Base-by-base conservation (phyloP, 2,329 filamentous ascomycete species). In the Aureobasidium sp. region DNA sequence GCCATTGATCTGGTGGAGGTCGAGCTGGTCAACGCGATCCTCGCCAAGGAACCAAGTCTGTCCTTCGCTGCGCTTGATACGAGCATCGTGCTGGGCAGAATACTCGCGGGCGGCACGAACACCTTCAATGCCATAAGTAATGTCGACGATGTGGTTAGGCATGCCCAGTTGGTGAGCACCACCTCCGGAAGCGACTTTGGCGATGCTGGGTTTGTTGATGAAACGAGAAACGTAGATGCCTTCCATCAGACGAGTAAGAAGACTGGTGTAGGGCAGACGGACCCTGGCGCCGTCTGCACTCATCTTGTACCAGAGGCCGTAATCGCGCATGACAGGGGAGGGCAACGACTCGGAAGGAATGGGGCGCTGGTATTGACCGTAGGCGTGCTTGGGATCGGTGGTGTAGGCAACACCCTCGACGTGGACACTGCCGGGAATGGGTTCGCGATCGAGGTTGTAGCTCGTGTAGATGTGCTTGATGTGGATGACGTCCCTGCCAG, bases 31-130 rank as follows among this genome's bases (percentile, higher is more conserved):
- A 0, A 78, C 77, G 1, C 83, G 76, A 23, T 74, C 74, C 57
- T 85, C 82, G 0, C 76, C 81, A 78, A 80, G 84, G 67, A 79
- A 83, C 82, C 82, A 85, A 0, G 71, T 69, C 27, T 77, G 74
- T 15, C 72, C 75, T 35, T n/a, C 4, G 4, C 25, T 13, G 9
- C 64, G 40, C 6, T 40, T 29, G 7, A 38, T 51, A 29, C 51
- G 62, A 29, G 84, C 81, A 61, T 85, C 80, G 17, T 75, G 70
- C 13, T 72, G 63, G 0, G 69, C 66, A 1, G 79, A 77, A 65
- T 76, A 84, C 0, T 68, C 64, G 1, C 82, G 76, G 0, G 75
- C 80, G n/a, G 73, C 70, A 0, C 74, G 51, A 0, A 82, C 69
- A 2, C 77, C 75, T 13, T 70, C 66, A 0, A 80, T 65, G n/a